Conservation (phyloP, 306 rosid genomes). For the Sindora glabra region DNA sequence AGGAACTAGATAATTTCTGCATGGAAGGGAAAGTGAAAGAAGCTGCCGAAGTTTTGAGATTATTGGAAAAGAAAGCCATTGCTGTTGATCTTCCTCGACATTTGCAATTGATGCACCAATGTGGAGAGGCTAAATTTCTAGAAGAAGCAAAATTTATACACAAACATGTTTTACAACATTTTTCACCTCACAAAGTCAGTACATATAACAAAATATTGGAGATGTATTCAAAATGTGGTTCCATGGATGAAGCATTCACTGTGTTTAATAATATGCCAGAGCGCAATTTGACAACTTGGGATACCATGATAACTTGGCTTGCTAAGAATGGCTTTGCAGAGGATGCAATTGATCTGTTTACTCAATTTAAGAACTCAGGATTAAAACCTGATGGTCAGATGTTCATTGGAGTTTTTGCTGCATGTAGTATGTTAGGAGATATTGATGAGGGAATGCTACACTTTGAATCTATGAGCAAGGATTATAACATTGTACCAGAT, state of each 20-base stretch:
- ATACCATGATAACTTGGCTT: slow-evolving; percentile 60
- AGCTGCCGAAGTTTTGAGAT: slow-evolving; percentile 49
- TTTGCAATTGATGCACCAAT: slow-evolving; percentile 40
- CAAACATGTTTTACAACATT: slow-evolving; percentile 21
- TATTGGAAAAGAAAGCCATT: slow-evolving; percentile 36
- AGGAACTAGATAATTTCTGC: slow-evolving; percentile 54
- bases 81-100: slow-evolving; percentile 42
- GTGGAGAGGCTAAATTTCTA: slow-evolving; percentile 51
- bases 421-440: slow-evolving; percentile 59
- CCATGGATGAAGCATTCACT: slow-evolving; percentile 48
- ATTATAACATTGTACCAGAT: slow-evolving; percentile 55
- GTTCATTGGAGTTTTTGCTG: slow-evolving; percentile 55
- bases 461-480: slow-evolving; percentile 56
- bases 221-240: slow-evolving; percentile 74
- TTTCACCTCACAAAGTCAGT: slow-evolving; percentile 46
- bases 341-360: slow-evolving; percentile 66
- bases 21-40: slow-evolving; percentile 67
- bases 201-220: slow-evolving; percentile 60
- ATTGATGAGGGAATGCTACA: slow-evolving; percentile 60
- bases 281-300: slow-evolving; percentile 74
- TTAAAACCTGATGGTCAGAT: slow-evolving; percentile 62
- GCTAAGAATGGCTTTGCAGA: slow-evolving; percentile 63
- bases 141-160: slow-evolving; percentile 64
- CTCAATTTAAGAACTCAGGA: slow-evolving; percentile 53
- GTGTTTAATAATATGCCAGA: slow-evolving; percentile 55